Evolutionary conservation across 2,329 filamentous ascomycete genomes (phyloP).

Genomic region (Ceratocystis papillata): DNA sequence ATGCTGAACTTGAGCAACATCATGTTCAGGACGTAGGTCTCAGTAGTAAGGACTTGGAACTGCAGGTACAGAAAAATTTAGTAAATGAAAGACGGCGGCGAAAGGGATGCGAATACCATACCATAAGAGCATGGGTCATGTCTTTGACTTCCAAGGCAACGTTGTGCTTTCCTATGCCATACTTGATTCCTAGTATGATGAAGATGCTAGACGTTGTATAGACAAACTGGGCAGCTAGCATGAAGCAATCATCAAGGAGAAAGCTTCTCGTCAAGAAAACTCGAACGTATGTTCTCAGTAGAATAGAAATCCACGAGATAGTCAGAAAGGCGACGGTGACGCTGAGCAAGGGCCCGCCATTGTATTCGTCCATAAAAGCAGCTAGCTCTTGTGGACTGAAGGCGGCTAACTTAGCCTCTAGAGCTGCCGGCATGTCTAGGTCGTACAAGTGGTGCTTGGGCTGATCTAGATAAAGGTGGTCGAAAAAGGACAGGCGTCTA

Average conservation of each 20-base stretch:
- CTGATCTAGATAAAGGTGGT: background rate
- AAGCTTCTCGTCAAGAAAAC: constrained; percentile 37
- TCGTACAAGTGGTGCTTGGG: background rate
- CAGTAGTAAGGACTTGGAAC: constrained; percentile 44
- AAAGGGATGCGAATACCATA: constrained; percentile 26
- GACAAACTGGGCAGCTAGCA: constrained; percentile 37
- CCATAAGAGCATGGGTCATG: constrained; percentile 40
- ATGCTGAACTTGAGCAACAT: constrained; percentile 49
- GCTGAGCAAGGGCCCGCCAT: constrained; percentile 33
- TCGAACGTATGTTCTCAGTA: constrained; percentile 38
- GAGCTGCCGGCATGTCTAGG: background rate
- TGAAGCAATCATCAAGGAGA: constrained; percentile 44
- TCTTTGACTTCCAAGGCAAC: constrained; percentile 34
- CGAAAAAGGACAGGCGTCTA: background rate
- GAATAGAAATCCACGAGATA: constrained; percentile 36
- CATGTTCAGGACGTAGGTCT: constrained; percentile 43
- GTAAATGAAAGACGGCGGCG: background rate
- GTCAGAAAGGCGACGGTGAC: constrained; percentile 33
- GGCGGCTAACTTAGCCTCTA: constrained; percentile 3
- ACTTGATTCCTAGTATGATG: constrained; percentile 35
- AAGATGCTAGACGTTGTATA: constrained; percentile 41
- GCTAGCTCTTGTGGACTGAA: constrained; percentile 7
- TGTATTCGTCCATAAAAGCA: constrained; percentile 33
- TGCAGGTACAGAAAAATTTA: constrained; percentile 25
- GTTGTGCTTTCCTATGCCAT: constrained; percentile 41